phyloP scores from a whole-genome alignment of 1,284 basidiomycete species.

The Ganoderma sp. region DNA sequence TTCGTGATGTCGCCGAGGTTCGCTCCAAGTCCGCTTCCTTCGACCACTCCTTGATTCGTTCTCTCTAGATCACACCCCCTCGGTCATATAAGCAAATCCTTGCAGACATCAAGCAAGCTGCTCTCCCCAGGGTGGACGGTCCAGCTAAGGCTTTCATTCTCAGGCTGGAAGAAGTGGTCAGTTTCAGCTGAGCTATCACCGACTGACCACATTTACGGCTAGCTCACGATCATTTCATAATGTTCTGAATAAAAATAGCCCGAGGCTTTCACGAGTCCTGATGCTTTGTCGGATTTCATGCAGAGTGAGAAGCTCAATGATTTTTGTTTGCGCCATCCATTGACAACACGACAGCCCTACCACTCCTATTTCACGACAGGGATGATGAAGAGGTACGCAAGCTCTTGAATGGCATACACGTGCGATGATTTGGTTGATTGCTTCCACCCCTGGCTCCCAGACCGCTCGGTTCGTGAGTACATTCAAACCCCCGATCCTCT shows the following conservation, averaged over 20 bases:
- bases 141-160: conserved; percentile 36
- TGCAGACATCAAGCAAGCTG: conserved; percentile 37
- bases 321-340: not conserved
- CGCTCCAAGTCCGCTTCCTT: not conserved
- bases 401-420: not conserved
- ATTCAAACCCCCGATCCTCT: not conserved
- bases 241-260: conserved; percentile 38
- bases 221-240: not conserved
- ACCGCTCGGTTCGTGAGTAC: conserved; percentile 34
- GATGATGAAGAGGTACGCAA: conserved; percentile 39
- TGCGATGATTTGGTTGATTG: not conserved
- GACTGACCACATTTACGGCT: not conserved
- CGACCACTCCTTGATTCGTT: not conserved
- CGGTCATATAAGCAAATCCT: conserved; percentile 48
- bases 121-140: conserved; percentile 26
- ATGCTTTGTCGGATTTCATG: conserved; percentile 69
- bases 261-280: conserved; percentile 54
- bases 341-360: conserved; percentile 20
- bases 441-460: conserved; percentile 13
- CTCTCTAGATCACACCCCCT: conserved; percentile 46
- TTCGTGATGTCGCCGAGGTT: conserved; percentile 38
- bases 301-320: conserved; percentile 46
- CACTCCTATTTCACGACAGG: conserved; percentile 27
- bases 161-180: conserved; percentile 52
- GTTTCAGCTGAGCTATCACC: conserved; percentile 25